Conservation (phyloP, 305 asterid species). For the Solanum hybrid region DNA sequence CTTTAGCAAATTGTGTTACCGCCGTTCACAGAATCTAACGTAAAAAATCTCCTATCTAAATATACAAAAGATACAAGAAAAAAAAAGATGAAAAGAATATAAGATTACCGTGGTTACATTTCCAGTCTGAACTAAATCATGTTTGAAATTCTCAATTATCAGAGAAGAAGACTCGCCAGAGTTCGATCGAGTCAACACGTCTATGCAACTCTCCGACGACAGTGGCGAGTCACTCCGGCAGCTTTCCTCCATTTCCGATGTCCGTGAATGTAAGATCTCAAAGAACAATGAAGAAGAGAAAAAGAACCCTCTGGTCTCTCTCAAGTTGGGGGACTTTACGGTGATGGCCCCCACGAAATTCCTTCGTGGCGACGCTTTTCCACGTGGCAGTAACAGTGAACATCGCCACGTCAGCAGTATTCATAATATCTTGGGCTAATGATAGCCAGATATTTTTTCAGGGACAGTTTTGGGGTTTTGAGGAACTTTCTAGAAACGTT, state of each 20-base stretch:
- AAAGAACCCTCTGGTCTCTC: background rate
- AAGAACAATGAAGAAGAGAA: background rate
- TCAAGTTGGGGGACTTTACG: background rate
- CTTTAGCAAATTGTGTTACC: background rate
- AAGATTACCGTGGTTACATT: constrained; percentile 21
- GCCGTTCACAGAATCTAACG: background rate
- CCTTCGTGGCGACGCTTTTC: constrained; percentile 64
- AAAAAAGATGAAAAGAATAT: background rate
- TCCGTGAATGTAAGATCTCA: constrained; percentile 8
- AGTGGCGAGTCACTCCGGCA: background rate
- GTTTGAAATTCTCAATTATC: constrained; percentile 28
- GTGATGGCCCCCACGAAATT: constrained; percentile 16
- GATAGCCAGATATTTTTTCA: constrained; percentile 21
- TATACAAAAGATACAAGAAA: background rate
- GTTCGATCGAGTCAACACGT: background rate
- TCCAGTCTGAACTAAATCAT: constrained; percentile 10
- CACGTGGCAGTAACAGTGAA: constrained; percentile 37
- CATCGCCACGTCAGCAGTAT: constrained; percentile 36
- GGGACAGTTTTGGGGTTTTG: background rate
- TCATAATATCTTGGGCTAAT: constrained; percentile 29
- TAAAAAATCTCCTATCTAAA: background rate
- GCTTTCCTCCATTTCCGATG: constrained; percentile 18
- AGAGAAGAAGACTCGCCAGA: constrained; percentile 38
- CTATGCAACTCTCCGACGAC: background rate
- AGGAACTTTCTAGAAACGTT: background rate